Percentiles rank a stretch among this genome's conserved stretches.
Conservation (phyloP, 1,284 basidiomycete genomes). For the Schizopora paradoxa region DNA sequence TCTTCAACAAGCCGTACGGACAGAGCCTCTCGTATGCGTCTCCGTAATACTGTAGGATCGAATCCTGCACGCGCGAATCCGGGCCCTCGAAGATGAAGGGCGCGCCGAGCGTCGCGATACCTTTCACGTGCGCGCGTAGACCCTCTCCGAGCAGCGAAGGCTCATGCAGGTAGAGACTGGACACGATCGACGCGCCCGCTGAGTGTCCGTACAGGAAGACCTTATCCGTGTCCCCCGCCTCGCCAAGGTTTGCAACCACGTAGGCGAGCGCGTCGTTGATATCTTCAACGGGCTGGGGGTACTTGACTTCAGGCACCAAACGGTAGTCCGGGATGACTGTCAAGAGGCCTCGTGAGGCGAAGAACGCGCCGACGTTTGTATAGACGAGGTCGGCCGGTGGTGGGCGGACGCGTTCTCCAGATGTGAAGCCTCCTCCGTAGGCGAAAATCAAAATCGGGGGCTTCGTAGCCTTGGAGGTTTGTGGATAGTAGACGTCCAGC, state of each 20-base stretch:
- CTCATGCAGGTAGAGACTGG: conserved; percentile 39
- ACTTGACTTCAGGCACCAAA: conserved; percentile 47
- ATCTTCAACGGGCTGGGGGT: conserved; percentile 49
- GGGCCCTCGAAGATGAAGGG: conserved; percentile 27
- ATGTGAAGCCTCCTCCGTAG: conserved; percentile 58
- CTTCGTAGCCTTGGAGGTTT: conserved; percentile 27
- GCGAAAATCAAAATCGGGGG: conserved; percentile 53
- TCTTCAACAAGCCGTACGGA: conserved; percentile 36
- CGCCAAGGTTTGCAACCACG: conserved; percentile 35
- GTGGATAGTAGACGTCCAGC: conserved; percentile 59
- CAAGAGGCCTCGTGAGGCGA: conserved; percentile 50
- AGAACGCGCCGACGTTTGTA: conserved; percentile 52
- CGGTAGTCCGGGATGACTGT: conserved; percentile 61
- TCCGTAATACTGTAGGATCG: conserved; percentile 40
- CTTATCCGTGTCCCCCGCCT: conserved; percentile 31
- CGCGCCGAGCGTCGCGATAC: conserved; percentile 40
- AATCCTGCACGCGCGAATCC: conserved; percentile 22
- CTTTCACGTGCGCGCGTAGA: conserved; percentile 42
- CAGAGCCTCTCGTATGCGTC: conserved; percentile 34
- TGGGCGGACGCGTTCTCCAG: conserved; percentile 41
- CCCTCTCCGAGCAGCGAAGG: conserved; percentile 35
- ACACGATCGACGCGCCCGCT: conserved; percentile 46
- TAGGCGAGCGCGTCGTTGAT: conserved; percentile 53
- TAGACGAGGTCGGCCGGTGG: conserved; percentile 46
- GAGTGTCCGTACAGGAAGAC: conserved; percentile 54